Evolutionary conservation across 495 filamentous ascomycete species (phyloP).

Genomic region (Lasiosphaeria miniovina): DNA sequence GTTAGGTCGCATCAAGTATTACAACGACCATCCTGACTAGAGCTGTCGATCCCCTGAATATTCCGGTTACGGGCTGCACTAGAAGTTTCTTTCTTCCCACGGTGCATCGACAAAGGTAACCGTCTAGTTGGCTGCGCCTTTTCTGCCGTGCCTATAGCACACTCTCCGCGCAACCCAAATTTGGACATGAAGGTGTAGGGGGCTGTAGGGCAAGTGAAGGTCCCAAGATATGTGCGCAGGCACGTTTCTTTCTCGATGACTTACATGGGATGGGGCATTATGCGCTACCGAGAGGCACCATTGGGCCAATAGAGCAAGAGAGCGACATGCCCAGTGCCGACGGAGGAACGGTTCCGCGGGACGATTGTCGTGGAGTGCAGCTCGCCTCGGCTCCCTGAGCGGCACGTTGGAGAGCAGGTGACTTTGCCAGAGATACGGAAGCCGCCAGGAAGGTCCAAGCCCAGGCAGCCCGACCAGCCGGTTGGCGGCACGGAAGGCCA

Average conservation of each 20-base stretch:
- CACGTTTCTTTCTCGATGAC: conserved; percentile 16
- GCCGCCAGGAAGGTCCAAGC: not conserved
- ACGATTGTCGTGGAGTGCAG: conserved; percentile 16
- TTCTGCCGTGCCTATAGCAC: not conserved
- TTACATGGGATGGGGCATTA: conserved; percentile 8
- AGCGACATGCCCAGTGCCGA: not conserved
- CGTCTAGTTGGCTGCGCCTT: not conserved
- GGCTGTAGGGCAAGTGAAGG: not conserved
- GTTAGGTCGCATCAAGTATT: not conserved
- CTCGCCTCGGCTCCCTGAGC: not conserved
- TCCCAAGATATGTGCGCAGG: conserved; percentile 8
- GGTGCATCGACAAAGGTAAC: not conserved
- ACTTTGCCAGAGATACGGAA: not conserved
- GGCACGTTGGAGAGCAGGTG: not conserved
- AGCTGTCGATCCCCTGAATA: not conserved
- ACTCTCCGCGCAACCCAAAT: not conserved
- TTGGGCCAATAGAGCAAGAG: conserved; percentile 7
- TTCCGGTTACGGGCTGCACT: not conserved
- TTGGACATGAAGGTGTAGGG: not conserved
- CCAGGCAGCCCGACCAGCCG: not conserved
- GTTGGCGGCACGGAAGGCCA: conserved; percentile 4
- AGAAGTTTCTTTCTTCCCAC: not conserved
- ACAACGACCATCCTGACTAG: not conserved
- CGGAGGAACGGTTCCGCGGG: conserved; percentile 9
- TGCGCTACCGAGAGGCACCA: not conserved